Evolutionary conservation across 83 land plant genomes (phyloP).

Genomic region (Picea abies): DNA sequence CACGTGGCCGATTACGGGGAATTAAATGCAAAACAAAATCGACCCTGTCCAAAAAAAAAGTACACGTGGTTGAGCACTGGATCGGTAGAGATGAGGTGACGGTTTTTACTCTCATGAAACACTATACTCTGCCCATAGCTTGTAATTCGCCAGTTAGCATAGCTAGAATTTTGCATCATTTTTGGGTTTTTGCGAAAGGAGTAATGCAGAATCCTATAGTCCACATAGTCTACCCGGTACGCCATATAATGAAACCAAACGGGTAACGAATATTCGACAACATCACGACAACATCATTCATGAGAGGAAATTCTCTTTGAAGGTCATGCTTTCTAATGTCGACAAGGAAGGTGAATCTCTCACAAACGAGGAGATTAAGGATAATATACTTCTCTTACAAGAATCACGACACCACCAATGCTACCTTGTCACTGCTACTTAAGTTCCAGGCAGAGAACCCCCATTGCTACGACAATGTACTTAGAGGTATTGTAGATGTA

Average conservation of each 20-base stretch:
- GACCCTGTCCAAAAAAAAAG: too few relatives aligned
- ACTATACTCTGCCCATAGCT: neutral
- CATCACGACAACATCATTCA: neutral
- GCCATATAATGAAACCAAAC: neutral
- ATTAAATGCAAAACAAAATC: too few relatives aligned
- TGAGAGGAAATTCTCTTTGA: neutral
- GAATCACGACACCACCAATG: constrained; percentile 15
- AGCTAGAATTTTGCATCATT: constrained; percentile 4
- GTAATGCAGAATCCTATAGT: neutral
- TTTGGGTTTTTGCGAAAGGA: neutral
- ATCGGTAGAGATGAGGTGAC: neutral
- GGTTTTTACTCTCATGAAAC: neutral
- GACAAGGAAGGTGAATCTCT: neutral
- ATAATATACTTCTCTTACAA: constrained; percentile 14
- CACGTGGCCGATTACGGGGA: too few relatives aligned
- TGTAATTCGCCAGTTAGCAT: constrained; percentile 22
- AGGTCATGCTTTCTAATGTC: neutral
- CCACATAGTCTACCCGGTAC: neutral
- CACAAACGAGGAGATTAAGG: neutral
- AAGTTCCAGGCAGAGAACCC: constrained; percentile 13
- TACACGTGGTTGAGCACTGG: neutral
- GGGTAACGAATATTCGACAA: neutral
- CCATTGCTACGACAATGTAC: constrained; percentile 4
- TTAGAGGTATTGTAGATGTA: neutral
- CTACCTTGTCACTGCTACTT: neutral